Base-by-base conservation (phyloP, 2,329 filamentous ascomycete species). In the Sordariomycetes sp. region DNA sequence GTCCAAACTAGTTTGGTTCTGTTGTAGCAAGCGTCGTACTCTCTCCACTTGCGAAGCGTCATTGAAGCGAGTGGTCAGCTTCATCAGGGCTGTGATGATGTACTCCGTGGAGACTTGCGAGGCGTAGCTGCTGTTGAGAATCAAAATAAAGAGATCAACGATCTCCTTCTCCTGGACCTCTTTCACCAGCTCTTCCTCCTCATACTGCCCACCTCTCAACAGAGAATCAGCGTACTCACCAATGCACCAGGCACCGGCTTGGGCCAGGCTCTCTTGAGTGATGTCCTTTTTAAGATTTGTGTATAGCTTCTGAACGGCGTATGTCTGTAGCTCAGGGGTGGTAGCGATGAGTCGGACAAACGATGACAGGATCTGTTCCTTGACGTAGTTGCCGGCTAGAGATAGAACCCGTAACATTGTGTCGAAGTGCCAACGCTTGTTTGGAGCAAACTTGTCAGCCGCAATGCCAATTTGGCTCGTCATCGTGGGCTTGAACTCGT, bases 401-500 rank as follows among this genome's bases (percentile, higher is more conserved):
- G 88, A 94, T 46, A 98, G 62, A 17, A 98, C 87, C 16, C 93
- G 77, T 35, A 98, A 68, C 81, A 98, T 95, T 3, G 93, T 98
- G 52, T 98, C 92, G 46, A 96, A 82, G 54, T 98, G 92, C 92
- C 92, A 98, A 54, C 92, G 74, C 64, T 96, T 96, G 63, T 92
- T 96, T 1, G 92, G 93, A 3, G 92, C 85, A 59, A 86, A 98
- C 44, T 90, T 80, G 58, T 98, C 92, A 6, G 93, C 92, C 9
- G 93, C 92, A 48, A 98, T 86, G 17, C 92, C 92, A 55, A 98
- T 98, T 53, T 98, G 92, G 34, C 82, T 92, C 2, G 92, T 98
- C 88, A 98, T 95, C 34, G 86, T 86, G 6, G 92, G 86, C 64
- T 98, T 98, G 66, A 98, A 98, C 58, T 98, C 92, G 44, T 93